phyloP scores from a whole-genome alignment of 768 basidiomycete species.

The Gelatoporia subvermispora region DNA sequence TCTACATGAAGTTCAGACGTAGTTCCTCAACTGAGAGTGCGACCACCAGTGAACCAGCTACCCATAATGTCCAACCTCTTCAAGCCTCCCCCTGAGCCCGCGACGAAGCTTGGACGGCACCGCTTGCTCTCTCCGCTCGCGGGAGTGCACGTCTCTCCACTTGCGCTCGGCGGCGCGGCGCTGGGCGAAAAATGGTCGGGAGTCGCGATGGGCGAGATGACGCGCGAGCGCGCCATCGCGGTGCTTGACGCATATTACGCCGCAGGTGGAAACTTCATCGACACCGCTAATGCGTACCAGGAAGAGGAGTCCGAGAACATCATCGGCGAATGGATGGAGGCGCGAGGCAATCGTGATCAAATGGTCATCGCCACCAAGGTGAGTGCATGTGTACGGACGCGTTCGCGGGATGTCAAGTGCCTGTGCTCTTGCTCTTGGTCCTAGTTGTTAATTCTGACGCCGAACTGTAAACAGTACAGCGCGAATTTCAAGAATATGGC shows the following conservation, averaged over 20 bases:
- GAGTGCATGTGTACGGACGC: too few relatives aligned
- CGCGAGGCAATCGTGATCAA: constrained; percentile 31
- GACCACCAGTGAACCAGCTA: too few relatives aligned
- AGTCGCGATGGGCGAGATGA: constrained; percentile 27
- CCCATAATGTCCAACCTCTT: not conserved
- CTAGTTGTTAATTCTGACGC: not conserved
- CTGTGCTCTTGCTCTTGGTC: not conserved
- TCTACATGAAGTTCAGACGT: too few relatives aligned
- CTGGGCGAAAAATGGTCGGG: constrained; percentile 33
- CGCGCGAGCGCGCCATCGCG: constrained; percentile 32
- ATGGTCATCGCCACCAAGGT: constrained; percentile 31
- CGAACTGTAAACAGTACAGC: constrained; percentile 17
- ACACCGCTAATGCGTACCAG: constrained; percentile 35
- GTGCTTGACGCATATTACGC: constrained; percentile 35
- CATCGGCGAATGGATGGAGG: constrained; percentile 39
- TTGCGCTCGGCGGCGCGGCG: constrained; percentile 33
- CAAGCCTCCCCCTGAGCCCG: constrained; percentile 11
- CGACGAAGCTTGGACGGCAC: constrained; percentile 24
- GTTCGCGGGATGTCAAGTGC: not conserved
- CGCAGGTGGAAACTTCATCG: constrained; percentile 29
- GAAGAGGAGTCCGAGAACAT: constrained; percentile 32
- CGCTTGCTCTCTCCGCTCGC: constrained; percentile 30
- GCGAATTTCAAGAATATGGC: constrained; percentile 17
- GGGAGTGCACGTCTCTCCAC: constrained; percentile 33
- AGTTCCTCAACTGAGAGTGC: too few relatives aligned